Percentiles rank a stretch among this genome's conserved stretches.
phyloP scores from a whole-genome alignment of 1,284 basidiomycete genomes.

The Paramarasmius palmivorus region DNA sequence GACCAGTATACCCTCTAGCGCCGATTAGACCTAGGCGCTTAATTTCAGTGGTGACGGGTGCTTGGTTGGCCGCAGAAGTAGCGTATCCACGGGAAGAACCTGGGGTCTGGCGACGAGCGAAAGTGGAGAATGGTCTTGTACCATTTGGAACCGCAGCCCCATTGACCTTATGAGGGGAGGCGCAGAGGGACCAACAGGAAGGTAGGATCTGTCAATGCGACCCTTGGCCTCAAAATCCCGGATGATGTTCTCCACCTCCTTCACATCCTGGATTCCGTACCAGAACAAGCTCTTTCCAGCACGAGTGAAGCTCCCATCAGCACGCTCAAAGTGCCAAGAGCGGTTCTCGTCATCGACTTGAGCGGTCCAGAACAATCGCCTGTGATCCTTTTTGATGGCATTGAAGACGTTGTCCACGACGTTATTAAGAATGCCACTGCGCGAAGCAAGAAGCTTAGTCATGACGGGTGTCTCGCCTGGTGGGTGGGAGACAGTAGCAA shows the following conservation, averaged over 20 bases:
- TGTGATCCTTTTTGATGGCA: slow-evolving; percentile 94
- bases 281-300: slow-evolving; percentile 94
- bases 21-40: slow-evolving; percentile 96
- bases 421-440: slow-evolving; percentile 89
- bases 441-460: slow-evolving; percentile 89
- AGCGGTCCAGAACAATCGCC: slow-evolving; percentile 95
- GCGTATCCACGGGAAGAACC: slow-evolving; percentile 61
- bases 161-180: slow-evolving; percentile 56
- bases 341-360: slow-evolving; percentile 95
- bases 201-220: slow-evolving; percentile 84
- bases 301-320: slow-evolving; percentile 96
- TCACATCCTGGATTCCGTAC: slow-evolving; percentile 93
- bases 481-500: slow-evolving; percentile 94
- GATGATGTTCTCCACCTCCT: slow-evolving; percentile 88
- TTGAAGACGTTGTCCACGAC: slow-evolving; percentile 98
- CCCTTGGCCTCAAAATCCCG: slow-evolving; percentile 84
- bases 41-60: slow-evolving; percentile 52
- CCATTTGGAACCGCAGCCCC: slow-evolving; percentile 32
- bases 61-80: slow-evolving; percentile 42
- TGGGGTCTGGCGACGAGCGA: slow-evolving; percentile 52
- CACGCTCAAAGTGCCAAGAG: slow-evolving; percentile 98
- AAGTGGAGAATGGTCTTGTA: slow-evolving; percentile 71
- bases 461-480: slow-evolving; percentile 89
- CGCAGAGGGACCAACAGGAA: slow-evolving; percentile 87
- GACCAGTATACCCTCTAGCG: slow-evolving; percentile 94